phyloP scores from a whole-genome alignment of 495 filamentous ascomycete genomes.

The Trichodelitschia bisporula region DNA sequence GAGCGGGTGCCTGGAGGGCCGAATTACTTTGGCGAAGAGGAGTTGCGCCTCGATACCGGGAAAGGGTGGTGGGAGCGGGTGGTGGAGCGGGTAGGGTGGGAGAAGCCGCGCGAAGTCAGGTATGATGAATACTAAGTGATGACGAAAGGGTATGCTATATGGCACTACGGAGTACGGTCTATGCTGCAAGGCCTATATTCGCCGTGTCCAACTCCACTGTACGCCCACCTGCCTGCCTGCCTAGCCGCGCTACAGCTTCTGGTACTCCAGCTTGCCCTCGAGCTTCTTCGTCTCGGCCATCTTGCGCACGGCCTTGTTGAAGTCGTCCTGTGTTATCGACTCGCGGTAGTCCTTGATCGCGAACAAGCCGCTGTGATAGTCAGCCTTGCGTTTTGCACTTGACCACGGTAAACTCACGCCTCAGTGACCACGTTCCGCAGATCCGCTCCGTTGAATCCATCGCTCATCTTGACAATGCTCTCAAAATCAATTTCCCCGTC shows the following conservation, averaged over 20 bases:
- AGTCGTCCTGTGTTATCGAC: constrained; percentile 90
- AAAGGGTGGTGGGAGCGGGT: too few species aligned
- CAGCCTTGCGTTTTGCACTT: constrained; percentile 10
- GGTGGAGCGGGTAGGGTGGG: too few species aligned
- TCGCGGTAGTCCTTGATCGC: constrained; percentile 96
- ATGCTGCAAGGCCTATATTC: too few species aligned
- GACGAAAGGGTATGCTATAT: too few species aligned
- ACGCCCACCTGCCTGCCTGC: too few species aligned
- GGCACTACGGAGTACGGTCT: too few species aligned
- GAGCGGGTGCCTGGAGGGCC: constrained; percentile 19
- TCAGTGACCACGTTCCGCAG: constrained; percentile 95
- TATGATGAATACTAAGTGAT: too few species aligned
- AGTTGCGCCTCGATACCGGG: constrained; percentile 23
- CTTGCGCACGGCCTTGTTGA: constrained; percentile 96
- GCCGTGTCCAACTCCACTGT: too few species aligned
- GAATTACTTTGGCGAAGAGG: constrained; percentile 46
- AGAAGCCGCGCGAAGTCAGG: too few species aligned
- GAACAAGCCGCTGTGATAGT: constrained; percentile 49
- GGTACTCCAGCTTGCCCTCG: constrained; percentile 92
- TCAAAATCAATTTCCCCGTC: constrained; percentile 98
- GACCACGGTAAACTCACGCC: constrained; percentile 40
- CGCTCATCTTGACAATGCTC: constrained; percentile 99
- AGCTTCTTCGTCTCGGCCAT: constrained; percentile 94
- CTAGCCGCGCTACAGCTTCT: constrained; percentile 84
- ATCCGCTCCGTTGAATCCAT: constrained; percentile 93